Evolutionary conservation across 2,329 filamentous ascomycete species (phyloP), one percentile per base, ranked within the genome.

Genomic region (Sclerotinia minor): DNA sequence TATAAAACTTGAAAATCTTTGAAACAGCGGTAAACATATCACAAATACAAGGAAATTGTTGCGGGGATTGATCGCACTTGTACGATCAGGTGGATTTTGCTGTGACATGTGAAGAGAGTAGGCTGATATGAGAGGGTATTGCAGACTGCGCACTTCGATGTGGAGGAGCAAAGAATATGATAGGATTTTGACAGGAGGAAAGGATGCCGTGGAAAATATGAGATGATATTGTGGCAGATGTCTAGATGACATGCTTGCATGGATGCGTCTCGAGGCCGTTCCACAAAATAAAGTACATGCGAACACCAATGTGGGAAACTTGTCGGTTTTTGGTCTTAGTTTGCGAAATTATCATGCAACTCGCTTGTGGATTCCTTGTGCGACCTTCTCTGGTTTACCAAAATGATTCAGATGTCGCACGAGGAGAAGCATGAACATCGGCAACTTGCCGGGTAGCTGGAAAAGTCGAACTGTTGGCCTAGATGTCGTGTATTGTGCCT

Each of bases 21-120:
- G 45, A 61, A 61, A 61, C 45, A 15, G 59, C 59, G 59, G 59
- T 61, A 61, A 61, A 50, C 45, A 50, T 61, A 50, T 61, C 59
- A 50, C 21, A 61, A 50, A 50, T 50, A 6, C 35, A 32, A 45
- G 19, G 21, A 49, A 24, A 24, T 4, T 4, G 6, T 7, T 61
- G n/a, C 19, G 17, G 19, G 45, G 6, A 26, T 26, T 8, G 29
- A 50, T 24, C 21, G 45, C 59, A 50, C 45, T 50, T 50, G 59
- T 38, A 38, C n/a, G 15, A 19, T 50, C 45, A 38, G n/a, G n/a
- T 50, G 21, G 21, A 38, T 17, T 61, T 50, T 61, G 29, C 32
- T 38, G 29, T n/a, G 59, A 38, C 59, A 38, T 38, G 29, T 61
- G 59, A 50, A 26, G n/a, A 21, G 8, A 50, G 59, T 4, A 8